Percentiles rank a stretch among this genome's conserved stretches.
phyloP scores from a whole-genome alignment of 805 yeast genomes.

The Candida ficus region DNA sequence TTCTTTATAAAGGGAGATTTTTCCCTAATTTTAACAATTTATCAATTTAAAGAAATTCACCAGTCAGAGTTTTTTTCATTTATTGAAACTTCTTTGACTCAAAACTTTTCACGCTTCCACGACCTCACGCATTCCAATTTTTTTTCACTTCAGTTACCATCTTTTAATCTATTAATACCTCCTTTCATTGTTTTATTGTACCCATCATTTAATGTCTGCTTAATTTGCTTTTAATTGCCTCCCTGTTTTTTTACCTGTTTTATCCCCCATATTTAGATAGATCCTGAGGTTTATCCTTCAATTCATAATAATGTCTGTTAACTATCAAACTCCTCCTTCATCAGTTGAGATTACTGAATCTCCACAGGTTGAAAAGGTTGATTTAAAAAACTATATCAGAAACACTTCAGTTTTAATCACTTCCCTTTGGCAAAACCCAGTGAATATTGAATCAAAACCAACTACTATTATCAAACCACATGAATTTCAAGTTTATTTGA shows the following conservation, averaged over 20 bases:
- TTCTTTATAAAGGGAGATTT: not conserved
- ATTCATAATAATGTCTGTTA: not conserved
- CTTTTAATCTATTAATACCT: not conserved
- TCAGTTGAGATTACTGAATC: constrained; percentile 1
- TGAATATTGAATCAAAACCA: not conserved
- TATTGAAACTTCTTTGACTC: not conserved
- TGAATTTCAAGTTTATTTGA: constrained; percentile 26
- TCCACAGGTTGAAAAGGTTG: not conserved
- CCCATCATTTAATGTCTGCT: constrained; percentile 3
- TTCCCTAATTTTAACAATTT: not conserved
- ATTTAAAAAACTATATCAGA: constrained; percentile 10
- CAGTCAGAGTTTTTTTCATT: not conserved
- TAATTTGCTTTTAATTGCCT: not conserved
- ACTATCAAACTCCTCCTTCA: constrained; percentile 6
- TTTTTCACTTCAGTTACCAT: not conserved
- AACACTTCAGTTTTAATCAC: constrained; percentile 13
- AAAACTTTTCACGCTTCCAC: not conserved
- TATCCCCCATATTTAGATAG: too few relatives aligned
- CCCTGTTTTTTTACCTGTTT: not conserved
- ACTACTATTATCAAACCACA: not conserved
- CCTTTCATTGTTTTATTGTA: not conserved
- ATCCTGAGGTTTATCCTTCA: too few relatives aligned
- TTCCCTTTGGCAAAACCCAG: constrained; percentile 18
- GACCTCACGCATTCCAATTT: not conserved
- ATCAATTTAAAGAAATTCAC: not conserved